Percentiles rank a stretch among this genome's conserved stretches.
Conservation (phyloP, 257 asterid species). For the Ehretia macrophylla region DNA sequence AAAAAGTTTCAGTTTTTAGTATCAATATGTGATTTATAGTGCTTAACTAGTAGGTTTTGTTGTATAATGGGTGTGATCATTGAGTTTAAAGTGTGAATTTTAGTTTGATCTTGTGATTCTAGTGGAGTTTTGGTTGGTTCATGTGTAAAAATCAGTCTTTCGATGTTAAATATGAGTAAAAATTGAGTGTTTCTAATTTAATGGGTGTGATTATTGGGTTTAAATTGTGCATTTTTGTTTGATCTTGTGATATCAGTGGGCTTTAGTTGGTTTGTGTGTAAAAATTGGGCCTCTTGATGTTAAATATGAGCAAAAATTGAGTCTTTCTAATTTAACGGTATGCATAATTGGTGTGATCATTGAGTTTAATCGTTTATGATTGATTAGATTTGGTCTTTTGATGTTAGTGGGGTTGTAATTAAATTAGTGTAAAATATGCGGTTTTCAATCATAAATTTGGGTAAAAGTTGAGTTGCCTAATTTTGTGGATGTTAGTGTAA, state of each 20-base stretch:
- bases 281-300: neutral
- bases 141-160: slow-evolving; percentile 11
- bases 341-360: slow-evolving; percentile 17
- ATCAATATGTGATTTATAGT: neutral
- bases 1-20: neutral
- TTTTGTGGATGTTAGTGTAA: neutral
- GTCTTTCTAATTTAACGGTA: slow-evolving; percentile 9
- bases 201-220: slow-evolving; percentile 32
- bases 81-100: slow-evolving; percentile 15
- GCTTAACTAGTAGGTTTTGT: slow-evolving; percentile 8
- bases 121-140: slow-evolving; percentile 20
- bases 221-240: slow-evolving; percentile 14
- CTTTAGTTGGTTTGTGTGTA: slow-evolving; percentile 19
- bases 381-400: neutral
- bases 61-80: slow-evolving; percentile 33
- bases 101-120: slow-evolving; percentile 19
- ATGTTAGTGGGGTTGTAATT: neutral
- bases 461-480: neutral
- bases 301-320: slow-evolving; percentile 7
- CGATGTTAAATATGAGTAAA: neutral
- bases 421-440: neutral
- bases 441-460: neutral
- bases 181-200: slow-evolving; percentile 10
- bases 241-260: slow-evolving; percentile 16
- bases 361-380: neutral